These are phyloP conservation scores for Exophiala mesophila DNA, from an alignment of 2,329 filamentous ascomycete genomes.

Conservation along the genomic window DNA sequence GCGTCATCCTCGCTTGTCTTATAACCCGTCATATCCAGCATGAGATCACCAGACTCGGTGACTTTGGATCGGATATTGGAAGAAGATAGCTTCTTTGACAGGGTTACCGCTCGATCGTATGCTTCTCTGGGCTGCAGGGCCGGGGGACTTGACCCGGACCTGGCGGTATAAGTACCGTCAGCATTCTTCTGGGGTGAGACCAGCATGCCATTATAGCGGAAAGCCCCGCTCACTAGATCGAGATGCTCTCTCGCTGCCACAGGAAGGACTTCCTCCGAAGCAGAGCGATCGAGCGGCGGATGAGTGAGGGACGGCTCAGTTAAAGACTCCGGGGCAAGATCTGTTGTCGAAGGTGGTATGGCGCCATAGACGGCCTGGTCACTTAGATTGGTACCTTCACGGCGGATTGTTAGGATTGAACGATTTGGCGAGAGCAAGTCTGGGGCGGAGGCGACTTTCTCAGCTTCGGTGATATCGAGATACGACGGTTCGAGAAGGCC, in stretches of 20 bases:
- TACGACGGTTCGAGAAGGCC: conserved; percentile 47
- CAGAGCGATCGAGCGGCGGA: conserved; percentile 43
- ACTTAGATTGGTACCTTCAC: conserved; percentile 16
- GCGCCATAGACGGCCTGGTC: conserved; percentile 6
- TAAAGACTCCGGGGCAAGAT: conserved; percentile 6
- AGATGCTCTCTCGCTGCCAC: conserved; percentile 34
- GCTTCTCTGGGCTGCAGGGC: conserved; percentile 68
- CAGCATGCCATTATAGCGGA: conserved; percentile 14
- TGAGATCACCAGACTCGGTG: conserved; percentile 88
- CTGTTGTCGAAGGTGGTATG: conserved; percentile 12
- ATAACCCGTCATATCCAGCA: conserved; percentile 97
- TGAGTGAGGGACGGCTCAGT: conserved; percentile 24
- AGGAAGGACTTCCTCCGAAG: conserved; percentile 52
- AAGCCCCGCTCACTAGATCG: conserved; percentile 16
- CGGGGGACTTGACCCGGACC: conserved; percentile 66
- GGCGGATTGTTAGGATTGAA: conserved; percentile 15
- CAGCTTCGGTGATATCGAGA: conserved; percentile 39
- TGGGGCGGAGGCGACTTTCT: conserved; percentile 19
- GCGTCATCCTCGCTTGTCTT: conserved; percentile 92
- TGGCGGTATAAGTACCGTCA: conserved; percentile 11
- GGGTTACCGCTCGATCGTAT: conserved; percentile 71
- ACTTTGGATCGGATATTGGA: conserved; percentile 91
- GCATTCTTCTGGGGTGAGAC: conserved; percentile 13
- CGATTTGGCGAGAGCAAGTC: conserved; percentile 6
- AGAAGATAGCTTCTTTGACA: conserved; percentile 80